phyloP scores from a whole-genome alignment of 2,329 filamentous ascomycete genomes.

The Penicillium polonicum region DNA sequence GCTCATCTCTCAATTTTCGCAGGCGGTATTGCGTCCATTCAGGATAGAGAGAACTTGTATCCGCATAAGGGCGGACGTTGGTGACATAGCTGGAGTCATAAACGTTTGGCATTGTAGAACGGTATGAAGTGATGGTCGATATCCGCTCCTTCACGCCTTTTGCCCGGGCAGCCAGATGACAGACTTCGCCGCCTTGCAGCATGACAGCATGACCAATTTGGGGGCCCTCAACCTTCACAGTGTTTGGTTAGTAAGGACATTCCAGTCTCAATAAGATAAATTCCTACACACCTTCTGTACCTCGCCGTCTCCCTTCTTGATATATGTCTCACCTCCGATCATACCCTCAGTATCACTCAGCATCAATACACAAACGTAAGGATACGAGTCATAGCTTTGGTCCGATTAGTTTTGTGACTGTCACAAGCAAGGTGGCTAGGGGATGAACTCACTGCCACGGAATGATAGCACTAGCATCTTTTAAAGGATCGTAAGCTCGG shows the following conservation, averaged over 20 bases:
- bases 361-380: slow-evolving; percentile 34
- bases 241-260: neutral
- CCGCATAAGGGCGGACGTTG: slow-evolving; percentile 23
- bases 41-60: slow-evolving; percentile 20
- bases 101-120: slow-evolving; percentile 16
- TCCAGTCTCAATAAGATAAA: neutral
- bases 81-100: slow-evolving; percentile 26
- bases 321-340: slow-evolving; percentile 31
- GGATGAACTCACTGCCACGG: slow-evolving; percentile 24
- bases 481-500: slow-evolving; percentile 20
- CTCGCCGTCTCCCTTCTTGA: slow-evolving; percentile 24
- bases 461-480: slow-evolving; percentile 17
- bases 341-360: slow-evolving; percentile 28
- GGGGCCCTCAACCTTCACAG: slow-evolving; percentile 8
- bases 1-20: slow-evolving; percentile 18
- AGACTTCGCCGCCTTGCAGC: slow-evolving; percentile 30
- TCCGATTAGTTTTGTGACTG: neutral
- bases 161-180: slow-evolving; percentile 28
- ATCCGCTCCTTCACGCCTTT: slow-evolving; percentile 27
- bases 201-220: slow-evolving; percentile 28
- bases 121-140: slow-evolving; percentile 29
- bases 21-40: slow-evolving; percentile 25
- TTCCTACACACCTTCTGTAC: slow-evolving; percentile 8
- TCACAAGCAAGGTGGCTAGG: neutral
- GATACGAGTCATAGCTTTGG: slow-evolving; percentile 21